Base-by-base conservation (phyloP, 2,329 filamentous ascomycete genomes). In the Botrytis medusae region DNA sequence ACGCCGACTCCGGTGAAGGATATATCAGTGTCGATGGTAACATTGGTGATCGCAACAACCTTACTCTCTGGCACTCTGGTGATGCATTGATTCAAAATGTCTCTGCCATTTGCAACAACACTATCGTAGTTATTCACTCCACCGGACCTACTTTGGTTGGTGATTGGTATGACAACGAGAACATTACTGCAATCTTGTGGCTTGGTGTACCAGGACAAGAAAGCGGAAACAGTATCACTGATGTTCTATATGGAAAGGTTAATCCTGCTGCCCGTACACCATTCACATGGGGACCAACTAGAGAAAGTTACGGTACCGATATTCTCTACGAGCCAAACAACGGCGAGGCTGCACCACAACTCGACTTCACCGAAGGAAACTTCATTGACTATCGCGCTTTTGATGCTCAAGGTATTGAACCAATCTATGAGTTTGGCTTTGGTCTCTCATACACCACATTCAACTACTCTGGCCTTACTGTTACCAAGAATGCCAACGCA, bases 91-190 rank as follows among this genome's bases (percentile, higher is more conserved):
- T 98, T 83, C 88, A 92, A 82, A 94, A 92, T 65, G 93, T 97
- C 18, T 90, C 93, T 0, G 86, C 90, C 12, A 81, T 90, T 75
- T 95, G 92, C 86, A 90, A 91, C 84, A 97, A 98, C 86, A 97
- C 94, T 20, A 92, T 98, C 74, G 93, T 98, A 25, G 89, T 98
- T 73, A 91, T 98, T 74, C 95, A 98, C 84, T 94, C 92, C 1
- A 89, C 91, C 5, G 94, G 94, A 0, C 90, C 95, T 0, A 92
- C 97, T 7, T 84, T 97, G 0, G 83, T 98, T 37, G 89, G 90
- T 20, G 88, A 93, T 16, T 95, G 90, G 87, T 90, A 92, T 78
- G 84, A 92, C 70, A 90, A 90, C 82, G 88, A 89, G 51, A 97
- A 97, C 82, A 86, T 97, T 67, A 94, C 93, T 0, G 94, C 93